Evolutionary conservation across 805 yeast species (phyloP).

Genomic region (Suhomyces pyralidae): DNA sequence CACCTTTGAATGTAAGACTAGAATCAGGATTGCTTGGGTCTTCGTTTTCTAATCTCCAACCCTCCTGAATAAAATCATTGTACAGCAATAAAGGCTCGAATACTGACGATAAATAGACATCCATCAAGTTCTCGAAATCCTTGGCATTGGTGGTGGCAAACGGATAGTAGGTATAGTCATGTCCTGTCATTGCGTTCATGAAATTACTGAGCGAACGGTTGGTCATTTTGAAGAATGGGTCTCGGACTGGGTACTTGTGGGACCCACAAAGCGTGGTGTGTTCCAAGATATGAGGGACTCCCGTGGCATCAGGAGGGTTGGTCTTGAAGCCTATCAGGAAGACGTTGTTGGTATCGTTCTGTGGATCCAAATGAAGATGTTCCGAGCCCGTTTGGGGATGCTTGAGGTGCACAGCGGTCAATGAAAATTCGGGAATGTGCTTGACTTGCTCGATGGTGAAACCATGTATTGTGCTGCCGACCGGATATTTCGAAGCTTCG

Average conservation of each 20-base stretch:
- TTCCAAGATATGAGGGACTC: slow-evolving; percentile 93
- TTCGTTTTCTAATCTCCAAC: slow-evolving; percentile 90
- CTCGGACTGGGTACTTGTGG: slow-evolving; percentile 84
- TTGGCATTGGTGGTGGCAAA: slow-evolving; percentile 87
- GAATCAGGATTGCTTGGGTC: slow-evolving; percentile 53
- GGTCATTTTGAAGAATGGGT: slow-evolving; percentile 96
- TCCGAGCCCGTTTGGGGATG: slow-evolving; percentile 71
- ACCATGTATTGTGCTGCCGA: slow-evolving; percentile 64
- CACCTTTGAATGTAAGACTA: slow-evolving; percentile 83
- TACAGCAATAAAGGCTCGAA: slow-evolving; percentile 73
- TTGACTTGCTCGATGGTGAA: slow-evolving; percentile 61
- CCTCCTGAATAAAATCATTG: slow-evolving; percentile 90
- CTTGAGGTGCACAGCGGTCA: slow-evolving; percentile 70
- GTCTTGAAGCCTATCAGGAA: slow-evolving; percentile 90
- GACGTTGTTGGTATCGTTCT: slow-evolving; percentile 81
- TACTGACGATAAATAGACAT: slow-evolving; percentile 85
- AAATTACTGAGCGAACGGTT: slow-evolving; percentile 91
- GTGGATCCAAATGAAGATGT: slow-evolving; percentile 79
- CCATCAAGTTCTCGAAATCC: slow-evolving; percentile 81
- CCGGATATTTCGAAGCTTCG: slow-evolving; percentile 47
- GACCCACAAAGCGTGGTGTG: slow-evolving; percentile 97
- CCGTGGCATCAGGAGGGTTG: slow-evolving; percentile 91
- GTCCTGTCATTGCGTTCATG: slow-evolving; percentile 99
- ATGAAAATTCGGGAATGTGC: slow-evolving; percentile 76
- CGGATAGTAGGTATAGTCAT: slow-evolving; percentile 93